These are phyloP conservation scores for Polychytrium aggregatum DNA, from an alignment of 192 early-diverging fungal genomes.

Conservation along the genomic window DNA sequence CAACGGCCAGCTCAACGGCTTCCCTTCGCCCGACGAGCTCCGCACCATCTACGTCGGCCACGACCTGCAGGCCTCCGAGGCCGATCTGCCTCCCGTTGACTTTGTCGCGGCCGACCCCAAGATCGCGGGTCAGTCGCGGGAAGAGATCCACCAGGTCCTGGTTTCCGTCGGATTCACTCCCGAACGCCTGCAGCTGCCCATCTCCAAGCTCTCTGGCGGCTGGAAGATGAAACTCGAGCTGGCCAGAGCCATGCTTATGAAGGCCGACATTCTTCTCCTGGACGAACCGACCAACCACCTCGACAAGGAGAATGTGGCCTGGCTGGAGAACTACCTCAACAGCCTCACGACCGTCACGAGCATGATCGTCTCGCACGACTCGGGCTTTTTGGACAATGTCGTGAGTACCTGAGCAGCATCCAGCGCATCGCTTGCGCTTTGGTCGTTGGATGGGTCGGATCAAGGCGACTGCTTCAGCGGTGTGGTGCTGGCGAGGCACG, in stretches of 20 bases:
- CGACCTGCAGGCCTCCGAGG: slow-evolving; percentile 34
- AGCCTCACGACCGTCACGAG: slow-evolving; percentile 52
- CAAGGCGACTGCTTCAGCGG: no score
- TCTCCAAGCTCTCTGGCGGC: slow-evolving; percentile 42
- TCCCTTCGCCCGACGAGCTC: slow-evolving; percentile 36
- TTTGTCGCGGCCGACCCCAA: slow-evolving; percentile 30
- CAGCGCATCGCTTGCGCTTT: no score
- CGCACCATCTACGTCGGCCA: slow-evolving; percentile 43
- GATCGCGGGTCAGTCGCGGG: slow-evolving; percentile 11
- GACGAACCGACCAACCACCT: slow-evolving; percentile 92
- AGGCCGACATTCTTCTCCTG: slow-evolving; percentile 79
- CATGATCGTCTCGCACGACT: slow-evolving; percentile 75
- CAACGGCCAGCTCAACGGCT: slow-evolving; percentile 38
- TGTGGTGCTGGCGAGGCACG: no score
- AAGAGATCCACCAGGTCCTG: slow-evolving; percentile 22
- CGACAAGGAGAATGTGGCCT: slow-evolving; percentile 64
- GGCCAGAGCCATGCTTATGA: slow-evolving; percentile 44
- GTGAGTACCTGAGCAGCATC: no score
- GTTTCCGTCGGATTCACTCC: slow-evolving; percentile 32
- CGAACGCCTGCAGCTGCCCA: slow-evolving; percentile 23
- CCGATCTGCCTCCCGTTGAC: slow-evolving; percentile 29
- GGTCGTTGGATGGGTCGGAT: no score
- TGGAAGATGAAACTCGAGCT: slow-evolving; percentile 57
- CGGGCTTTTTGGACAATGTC: slow-evolving; percentile 68
- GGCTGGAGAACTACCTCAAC: slow-evolving; percentile 65